Conservation (phyloP, 2,329 filamentous ascomycete species). For the Diaporthe australafricana region DNA sequence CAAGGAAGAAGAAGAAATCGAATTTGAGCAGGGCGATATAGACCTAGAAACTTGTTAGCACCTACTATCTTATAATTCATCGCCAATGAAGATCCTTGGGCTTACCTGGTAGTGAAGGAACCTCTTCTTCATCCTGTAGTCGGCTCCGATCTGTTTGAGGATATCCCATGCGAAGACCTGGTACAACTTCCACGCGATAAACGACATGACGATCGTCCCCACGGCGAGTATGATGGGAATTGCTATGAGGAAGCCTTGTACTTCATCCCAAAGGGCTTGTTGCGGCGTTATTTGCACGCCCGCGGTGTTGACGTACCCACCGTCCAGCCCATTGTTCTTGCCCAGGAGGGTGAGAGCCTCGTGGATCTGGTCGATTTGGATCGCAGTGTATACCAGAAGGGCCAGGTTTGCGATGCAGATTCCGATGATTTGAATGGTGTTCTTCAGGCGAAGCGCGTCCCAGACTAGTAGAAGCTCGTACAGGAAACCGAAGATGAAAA, state of each 20-base stretch:
- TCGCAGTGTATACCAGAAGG: slow-evolving; percentile 90
- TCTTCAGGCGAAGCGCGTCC: slow-evolving; percentile 93
- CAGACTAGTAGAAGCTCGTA: slow-evolving; percentile 92
- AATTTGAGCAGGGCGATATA: slow-evolving; percentile 98
- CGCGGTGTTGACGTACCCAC: slow-evolving; percentile 40
- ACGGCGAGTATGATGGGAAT: slow-evolving; percentile 87
- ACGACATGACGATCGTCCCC: slow-evolving; percentile 77
- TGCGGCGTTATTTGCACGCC: slow-evolving; percentile 35
- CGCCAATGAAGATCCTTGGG: background rate
- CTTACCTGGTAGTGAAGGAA: slow-evolving; percentile 95
- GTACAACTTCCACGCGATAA: slow-evolving; percentile 93
- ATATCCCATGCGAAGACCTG: slow-evolving; percentile 99
- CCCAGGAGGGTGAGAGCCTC: slow-evolving; percentile 73
- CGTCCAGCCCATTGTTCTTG: slow-evolving; percentile 54
- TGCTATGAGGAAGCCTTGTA: slow-evolving; percentile 83
- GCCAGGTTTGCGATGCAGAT: slow-evolving; percentile 93
- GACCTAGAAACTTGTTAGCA: slow-evolving; percentile 69
- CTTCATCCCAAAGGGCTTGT: slow-evolving; percentile 72
- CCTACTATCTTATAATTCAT: background rate
- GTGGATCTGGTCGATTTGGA: slow-evolving; percentile 91
- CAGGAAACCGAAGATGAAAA: slow-evolving; percentile 97
- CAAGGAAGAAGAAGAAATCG: slow-evolving; percentile 99
- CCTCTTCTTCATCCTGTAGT: slow-evolving; percentile 95
- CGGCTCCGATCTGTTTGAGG: slow-evolving; percentile 98
- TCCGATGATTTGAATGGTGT: slow-evolving; percentile 98